Conservation (phyloP, 768 basidiomycete genomes). For the Chlorophyllum brunneum region DNA sequence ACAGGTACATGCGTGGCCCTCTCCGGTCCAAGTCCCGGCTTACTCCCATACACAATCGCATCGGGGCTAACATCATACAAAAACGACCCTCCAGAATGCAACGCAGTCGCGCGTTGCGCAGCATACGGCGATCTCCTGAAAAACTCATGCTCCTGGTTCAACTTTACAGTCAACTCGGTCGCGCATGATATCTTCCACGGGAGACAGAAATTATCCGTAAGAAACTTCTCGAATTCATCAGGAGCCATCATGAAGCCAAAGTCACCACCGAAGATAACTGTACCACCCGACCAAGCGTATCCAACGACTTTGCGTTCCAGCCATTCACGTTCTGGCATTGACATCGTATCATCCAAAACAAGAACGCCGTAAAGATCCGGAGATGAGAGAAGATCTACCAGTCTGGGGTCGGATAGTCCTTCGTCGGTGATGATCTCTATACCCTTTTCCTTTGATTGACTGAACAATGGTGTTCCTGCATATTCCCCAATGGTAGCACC, state of each 20-base stretch:
- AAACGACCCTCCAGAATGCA: constrained; percentile 20
- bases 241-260: constrained; percentile 20
- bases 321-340: constrained; percentile 19
- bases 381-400: constrained; percentile 24
- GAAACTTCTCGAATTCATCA: constrained; percentile 20
- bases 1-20: constrained; percentile 20
- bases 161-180: constrained; percentile 17
- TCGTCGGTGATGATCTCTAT: constrained; percentile 16
- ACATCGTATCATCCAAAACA: constrained; percentile 30
- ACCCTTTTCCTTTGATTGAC: constrained; percentile 18
- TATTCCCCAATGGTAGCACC: constrained; percentile 15
- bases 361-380: constrained; percentile 30
- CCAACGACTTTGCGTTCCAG: constrained; percentile 27
- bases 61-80: constrained; percentile 15
- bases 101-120: constrained; percentile 19
- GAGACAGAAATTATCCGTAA: constrained; percentile 28
- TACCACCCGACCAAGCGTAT: constrained; percentile 33
- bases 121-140: constrained; percentile 17
- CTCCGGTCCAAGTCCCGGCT: constrained; percentile 15
- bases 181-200: constrained; percentile 26
- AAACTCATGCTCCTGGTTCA: constrained; percentile 15
- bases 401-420: constrained; percentile 19
- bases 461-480: constrained; percentile 16
- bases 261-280: constrained; percentile 27
- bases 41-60: constrained; percentile 15